phyloP scores from a whole-genome alignment of 106 monocot species.

The Dactylorhiza incarnata region DNA sequence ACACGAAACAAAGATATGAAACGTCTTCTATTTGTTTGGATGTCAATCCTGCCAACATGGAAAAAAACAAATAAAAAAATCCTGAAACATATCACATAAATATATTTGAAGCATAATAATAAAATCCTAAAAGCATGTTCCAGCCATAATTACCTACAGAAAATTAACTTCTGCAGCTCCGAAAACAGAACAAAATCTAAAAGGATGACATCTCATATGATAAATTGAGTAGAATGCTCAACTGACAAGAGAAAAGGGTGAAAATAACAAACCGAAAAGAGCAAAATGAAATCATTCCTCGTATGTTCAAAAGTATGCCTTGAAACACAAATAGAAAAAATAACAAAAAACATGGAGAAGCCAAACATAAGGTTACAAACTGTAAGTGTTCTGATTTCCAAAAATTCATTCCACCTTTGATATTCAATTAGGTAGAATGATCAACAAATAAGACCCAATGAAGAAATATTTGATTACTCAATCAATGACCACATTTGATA shows the following conservation, averaged over 20 bases:
- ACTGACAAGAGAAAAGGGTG: background rate
- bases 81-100: too few relatives aligned
- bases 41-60: constrained; percentile 75
- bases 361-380: too few relatives aligned
- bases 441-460: too few relatives aligned
- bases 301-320: background rate
- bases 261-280: background rate
- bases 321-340: too few relatives aligned
- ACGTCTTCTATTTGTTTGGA: constrained; percentile 84
- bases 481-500: too few relatives aligned
- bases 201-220: background rate
- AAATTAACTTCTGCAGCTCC: background rate
- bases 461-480: too few relatives aligned
- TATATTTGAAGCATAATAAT: too few relatives aligned
- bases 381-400: too few relatives aligned
- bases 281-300: background rate
- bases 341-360: too few relatives aligned
- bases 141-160: background rate
- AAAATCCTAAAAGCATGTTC: too few relatives aligned
- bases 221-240: background rate
- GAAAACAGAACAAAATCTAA: background rate
- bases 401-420: too few relatives aligned
- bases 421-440: too few relatives aligned
- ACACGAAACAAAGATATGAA: constrained; percentile 85
- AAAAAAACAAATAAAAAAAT: background rate